Base-by-base conservation (phyloP, 768 basidiomycete genomes). In the Russula vinacea region DNA sequence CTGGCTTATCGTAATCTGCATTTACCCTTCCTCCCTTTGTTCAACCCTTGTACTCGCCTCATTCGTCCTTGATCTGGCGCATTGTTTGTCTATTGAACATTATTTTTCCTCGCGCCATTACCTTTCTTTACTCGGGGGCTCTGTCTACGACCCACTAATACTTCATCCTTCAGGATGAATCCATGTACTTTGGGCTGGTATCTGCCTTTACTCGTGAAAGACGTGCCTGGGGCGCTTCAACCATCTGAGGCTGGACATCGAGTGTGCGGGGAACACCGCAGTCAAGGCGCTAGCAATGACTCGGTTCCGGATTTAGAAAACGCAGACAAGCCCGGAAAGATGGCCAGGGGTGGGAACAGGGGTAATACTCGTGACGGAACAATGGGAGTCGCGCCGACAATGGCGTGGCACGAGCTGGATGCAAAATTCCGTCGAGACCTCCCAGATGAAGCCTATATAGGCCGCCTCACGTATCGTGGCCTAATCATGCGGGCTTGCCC, bases 151-250 rank as follows among this genome's bases (percentile, higher is more conserved):
- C 22, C 56, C 37, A 53, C 56, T 68, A 47, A 50, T 53, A 11
- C 51, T 56, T 56, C 37, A 19, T 37, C 54, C 5, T 62, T 52
- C 69, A 84, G 88, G 75, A 97, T 98, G 94, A 99, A 99, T 72
- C 95, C 97, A 59, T 93, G 90, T 69, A 98, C 95, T 22, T 85
- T 98, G 13, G 92, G 92, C 7, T 96, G 93, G 89, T 98, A 99
- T 75, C 81, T 97, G 39, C 94, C 97, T 26, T 76, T 98, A 63
- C 80, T 94, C 57, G 85, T 90, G 62, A 79, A 82, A 68, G 85
- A 87, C 70, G 78, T 83, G 58, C 84, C 84, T 69, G 87, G 85
- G 11, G 88, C 84, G 62, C 73, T 87, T 70, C 85, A 87, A 70
- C 85, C 87, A 37, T 84, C 83, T 24, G 84, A 83, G 65, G 64